These are phyloP conservation scores for Psilocybe sp. DNA, from an alignment of 768 basidiomycete genomes.

Conservation along the genomic window DNA sequence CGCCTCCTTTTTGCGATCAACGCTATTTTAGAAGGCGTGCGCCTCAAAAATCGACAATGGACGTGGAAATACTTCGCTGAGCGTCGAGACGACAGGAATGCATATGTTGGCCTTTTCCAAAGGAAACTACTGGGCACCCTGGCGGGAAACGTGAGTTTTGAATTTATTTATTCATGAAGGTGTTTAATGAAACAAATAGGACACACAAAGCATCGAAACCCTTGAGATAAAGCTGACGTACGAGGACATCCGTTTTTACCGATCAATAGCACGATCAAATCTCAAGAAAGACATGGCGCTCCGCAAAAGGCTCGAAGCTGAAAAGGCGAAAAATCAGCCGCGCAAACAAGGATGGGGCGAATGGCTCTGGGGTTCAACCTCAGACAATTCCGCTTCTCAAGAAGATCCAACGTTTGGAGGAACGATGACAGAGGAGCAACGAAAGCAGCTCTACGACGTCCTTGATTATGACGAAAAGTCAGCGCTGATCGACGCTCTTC, in stretches of 20 bases:
- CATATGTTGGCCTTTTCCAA: slow-evolving; percentile 84
- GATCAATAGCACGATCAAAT: slow-evolving; percentile 88
- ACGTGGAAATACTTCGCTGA: slow-evolving; percentile 90
- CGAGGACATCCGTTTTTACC: slow-evolving; percentile 95
- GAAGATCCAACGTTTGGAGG: slow-evolving; percentile 61
- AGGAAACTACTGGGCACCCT: slow-evolving; percentile 60
- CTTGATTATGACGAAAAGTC: slow-evolving; percentile 91
- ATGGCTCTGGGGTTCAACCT: slow-evolving; percentile 81
- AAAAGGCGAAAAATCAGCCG: slow-evolving; percentile 49
- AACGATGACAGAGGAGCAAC: slow-evolving; percentile 85
- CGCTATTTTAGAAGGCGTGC: slow-evolving; percentile 81
- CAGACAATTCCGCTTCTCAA: slow-evolving; percentile 27
- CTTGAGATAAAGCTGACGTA: slow-evolving; percentile 86
- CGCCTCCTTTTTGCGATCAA: slow-evolving; percentile 74
- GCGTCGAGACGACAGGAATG: slow-evolving; percentile 82
- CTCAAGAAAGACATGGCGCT: slow-evolving; percentile 82
- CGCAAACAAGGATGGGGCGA: slow-evolving; percentile 57
- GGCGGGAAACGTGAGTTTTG: slow-evolving; percentile 47
- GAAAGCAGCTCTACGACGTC: slow-evolving; percentile 83
- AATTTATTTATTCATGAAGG: background rate
- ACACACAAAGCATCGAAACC: slow-evolving; percentile 47
- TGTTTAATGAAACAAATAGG: slow-evolving; percentile 33
- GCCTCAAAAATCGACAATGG: slow-evolving; percentile 82
- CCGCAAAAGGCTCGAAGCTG: slow-evolving; percentile 66
- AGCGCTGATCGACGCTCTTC: slow-evolving; percentile 65